Evolutionary conservation across 1,139 yeast species (phyloP).

Genomic region (Taphrina betulina): DNA sequence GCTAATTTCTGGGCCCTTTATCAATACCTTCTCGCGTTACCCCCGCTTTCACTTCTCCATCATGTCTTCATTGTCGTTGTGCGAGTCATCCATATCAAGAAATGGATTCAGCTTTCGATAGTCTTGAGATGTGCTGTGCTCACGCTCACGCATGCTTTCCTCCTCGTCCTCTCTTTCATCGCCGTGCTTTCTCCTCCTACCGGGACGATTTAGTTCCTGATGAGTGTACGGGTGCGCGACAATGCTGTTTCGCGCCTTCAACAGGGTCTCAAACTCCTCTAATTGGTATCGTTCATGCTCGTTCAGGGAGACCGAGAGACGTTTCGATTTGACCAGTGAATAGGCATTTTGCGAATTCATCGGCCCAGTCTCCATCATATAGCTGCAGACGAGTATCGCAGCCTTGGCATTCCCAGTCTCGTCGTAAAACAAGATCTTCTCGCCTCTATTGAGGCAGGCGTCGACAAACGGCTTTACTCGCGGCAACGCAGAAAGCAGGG

Average conservation of each 20-base stretch:
- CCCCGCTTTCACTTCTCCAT: too few relatives aligned
- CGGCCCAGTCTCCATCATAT: slow-evolving; percentile 19
- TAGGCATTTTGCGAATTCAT: slow-evolving; percentile 13
- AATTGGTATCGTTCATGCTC: slow-evolving; percentile 24
- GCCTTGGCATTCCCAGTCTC: slow-evolving; percentile 27
- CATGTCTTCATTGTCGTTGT: too few relatives aligned
- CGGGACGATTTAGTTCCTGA: slow-evolving; percentile 14
- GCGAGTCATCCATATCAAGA: too few relatives aligned
- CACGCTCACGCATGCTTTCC: too few relatives aligned
- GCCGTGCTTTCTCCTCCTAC: slow-evolving; percentile 13
- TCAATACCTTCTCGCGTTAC: too few relatives aligned
- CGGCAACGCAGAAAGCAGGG: slow-evolving; percentile 6
- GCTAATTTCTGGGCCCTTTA: too few relatives aligned
- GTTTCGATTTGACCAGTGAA: slow-evolving; percentile 17
- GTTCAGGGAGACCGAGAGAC: slow-evolving; percentile 15
- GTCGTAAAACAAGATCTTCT: slow-evolving; percentile 20
- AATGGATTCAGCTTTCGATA: too few relatives aligned
- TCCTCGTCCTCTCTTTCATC: too few relatives aligned
- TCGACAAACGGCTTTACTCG: slow-evolving; percentile 17
- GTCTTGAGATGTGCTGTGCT: too few relatives aligned
- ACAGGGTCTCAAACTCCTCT: slow-evolving; percentile 24
- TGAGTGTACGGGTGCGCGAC: slow-evolving; percentile 18
- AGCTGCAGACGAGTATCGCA: slow-evolving; percentile 26
- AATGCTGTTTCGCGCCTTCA: slow-evolving; percentile 13
- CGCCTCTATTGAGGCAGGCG: slow-evolving; percentile 15